Conservation (phyloP, 2,329 filamentous ascomycete species). For the Xylaria sp. region DNA sequence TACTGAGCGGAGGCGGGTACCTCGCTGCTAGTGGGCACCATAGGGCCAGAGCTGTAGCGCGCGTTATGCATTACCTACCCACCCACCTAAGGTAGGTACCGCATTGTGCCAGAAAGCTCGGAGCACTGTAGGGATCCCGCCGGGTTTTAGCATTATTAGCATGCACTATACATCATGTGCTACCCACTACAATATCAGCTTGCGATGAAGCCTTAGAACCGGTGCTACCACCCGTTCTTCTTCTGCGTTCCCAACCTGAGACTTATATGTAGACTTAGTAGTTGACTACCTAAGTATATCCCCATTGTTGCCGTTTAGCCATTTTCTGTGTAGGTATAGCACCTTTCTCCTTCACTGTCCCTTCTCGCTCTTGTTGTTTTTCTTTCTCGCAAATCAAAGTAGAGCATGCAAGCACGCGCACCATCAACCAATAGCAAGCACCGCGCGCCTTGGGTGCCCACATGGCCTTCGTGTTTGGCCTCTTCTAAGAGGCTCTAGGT, state of each 20-base stretch:
- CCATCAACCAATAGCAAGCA: constrained; percentile 11
- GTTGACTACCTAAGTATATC: no score
- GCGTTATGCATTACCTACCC: constrained; percentile 1
- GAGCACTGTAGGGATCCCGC: constrained; percentile 20
- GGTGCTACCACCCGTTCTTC: not conserved
- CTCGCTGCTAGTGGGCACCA: not conserved
- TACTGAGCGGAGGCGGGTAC: constrained; percentile 6
- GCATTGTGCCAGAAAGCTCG: constrained; percentile 14
- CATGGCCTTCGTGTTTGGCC: constrained; percentile 20
- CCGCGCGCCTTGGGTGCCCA: constrained; percentile 18
- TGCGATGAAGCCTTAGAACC: constrained; percentile 9
- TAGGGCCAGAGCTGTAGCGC: constrained; percentile 5
- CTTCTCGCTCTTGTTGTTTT: not conserved
- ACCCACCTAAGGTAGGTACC: not conserved
- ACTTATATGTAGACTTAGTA: no score
- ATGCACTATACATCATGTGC: constrained; percentile 20
- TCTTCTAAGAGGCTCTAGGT: constrained; percentile 30
- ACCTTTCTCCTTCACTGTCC: not conserved
- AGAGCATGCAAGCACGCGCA: constrained; percentile 27
- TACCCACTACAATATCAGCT: constrained; percentile 7
- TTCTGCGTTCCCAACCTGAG: not conserved
- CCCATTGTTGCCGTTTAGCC: not conserved
- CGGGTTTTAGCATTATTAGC: constrained; percentile 14
- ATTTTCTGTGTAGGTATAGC: no score
- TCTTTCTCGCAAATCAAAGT: constrained; percentile 26